Base-by-base conservation (phyloP, 2,329 filamentous ascomycete genomes). In the Curvularia hawaiiensis region DNA sequence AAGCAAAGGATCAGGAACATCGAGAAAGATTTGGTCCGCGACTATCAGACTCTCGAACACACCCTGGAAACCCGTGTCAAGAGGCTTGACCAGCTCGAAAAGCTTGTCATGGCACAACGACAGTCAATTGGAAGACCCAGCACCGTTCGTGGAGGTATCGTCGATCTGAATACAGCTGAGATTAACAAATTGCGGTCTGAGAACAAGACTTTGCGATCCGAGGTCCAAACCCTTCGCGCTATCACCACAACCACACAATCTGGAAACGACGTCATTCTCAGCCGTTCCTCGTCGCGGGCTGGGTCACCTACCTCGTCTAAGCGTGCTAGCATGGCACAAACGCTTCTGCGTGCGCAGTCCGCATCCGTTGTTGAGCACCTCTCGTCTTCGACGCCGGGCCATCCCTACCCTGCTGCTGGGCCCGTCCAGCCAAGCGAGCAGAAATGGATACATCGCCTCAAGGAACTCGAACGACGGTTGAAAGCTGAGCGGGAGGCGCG, bases 401-500 rank as follows among this genome's bases (percentile, higher is more conserved):
- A 74, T 51, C 73, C 74, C 3, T 75, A 75, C 47, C 73, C 73
- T 2, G 67, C 56, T 61, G 69, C 73, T 9, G 70, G 73, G 8
- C 75, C 76, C 4, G 66, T 78, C 28, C 76, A 80, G 49, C 79
- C 79, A 2, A 82, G 81, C 39, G 89, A 94, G 66, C 88, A 90
- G 63, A 86, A 90, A 65, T 97, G 92, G 91, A 87, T 96, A 63
- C 85, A 96, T 62, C 82, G 95, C 7, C 82, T 98, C 33, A 87
- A 91, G 56, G 93, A 98, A 72, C 80, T 98, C 65, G 95, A 99
- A 80, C 85, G 89, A 64, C 87, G 96, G 66, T 82, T 99, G 18
- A 96, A 97, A 75, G 88, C 90, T 45, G 95, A 99, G 79, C 82
- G 95, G 14, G 95, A 98, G 76, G 92, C 88, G 1, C 82, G 95